Evolutionary conservation across 768 basidiomycete genomes (phyloP).

Genomic region (Asterophora parasitica): DNA sequence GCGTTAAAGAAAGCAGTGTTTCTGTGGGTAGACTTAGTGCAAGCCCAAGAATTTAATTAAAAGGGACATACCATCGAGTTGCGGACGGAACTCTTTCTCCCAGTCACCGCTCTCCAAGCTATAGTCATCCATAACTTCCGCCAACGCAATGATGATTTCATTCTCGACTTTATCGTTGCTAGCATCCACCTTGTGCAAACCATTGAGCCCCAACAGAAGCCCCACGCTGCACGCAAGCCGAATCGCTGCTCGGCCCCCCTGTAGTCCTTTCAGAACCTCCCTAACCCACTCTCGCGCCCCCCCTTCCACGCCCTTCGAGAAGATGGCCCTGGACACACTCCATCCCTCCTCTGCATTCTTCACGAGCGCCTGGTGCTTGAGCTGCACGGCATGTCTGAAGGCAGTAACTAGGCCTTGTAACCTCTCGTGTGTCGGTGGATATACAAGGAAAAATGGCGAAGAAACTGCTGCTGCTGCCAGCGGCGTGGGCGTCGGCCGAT

Average conservation of each 20-base stretch:
- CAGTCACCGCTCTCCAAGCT: conserved; percentile 37
- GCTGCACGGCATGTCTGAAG: conserved; percentile 56
- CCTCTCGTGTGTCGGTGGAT: conserved; percentile 40
- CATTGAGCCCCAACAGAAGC: conserved; percentile 59
- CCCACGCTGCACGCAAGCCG: conserved; percentile 62
- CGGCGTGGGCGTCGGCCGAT: conserved; percentile 49
- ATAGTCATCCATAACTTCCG: conserved; percentile 69
- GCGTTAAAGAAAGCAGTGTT: conserved; percentile 43
- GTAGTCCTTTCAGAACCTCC: conserved; percentile 51
- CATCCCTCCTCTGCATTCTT: conserved; percentile 30
- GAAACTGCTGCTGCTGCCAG: conserved; percentile 53
- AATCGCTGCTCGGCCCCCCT: conserved; percentile 61
- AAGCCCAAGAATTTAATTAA: conserved; percentile 1
- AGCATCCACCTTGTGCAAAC: conserved; percentile 31
- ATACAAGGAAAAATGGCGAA: conserved; percentile 46
- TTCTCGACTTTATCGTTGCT: conserved; percentile 48
- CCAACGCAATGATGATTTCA: conserved; percentile 63
- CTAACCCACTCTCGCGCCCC: conserved; percentile 46
- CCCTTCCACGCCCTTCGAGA: conserved; percentile 34
- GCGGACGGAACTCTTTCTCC: conserved; percentile 67
- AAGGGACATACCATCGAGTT: conserved; percentile 35
- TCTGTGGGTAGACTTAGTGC: conserved; percentile 16
- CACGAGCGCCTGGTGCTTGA: conserved; percentile 40
- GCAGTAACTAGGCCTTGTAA: conserved; percentile 48
- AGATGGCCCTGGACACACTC: conserved; percentile 26